These are phyloP conservation scores for Komagataella pastoris DNA, from an alignment of 805 yeast genomes.

Conservation along the genomic window DNA sequence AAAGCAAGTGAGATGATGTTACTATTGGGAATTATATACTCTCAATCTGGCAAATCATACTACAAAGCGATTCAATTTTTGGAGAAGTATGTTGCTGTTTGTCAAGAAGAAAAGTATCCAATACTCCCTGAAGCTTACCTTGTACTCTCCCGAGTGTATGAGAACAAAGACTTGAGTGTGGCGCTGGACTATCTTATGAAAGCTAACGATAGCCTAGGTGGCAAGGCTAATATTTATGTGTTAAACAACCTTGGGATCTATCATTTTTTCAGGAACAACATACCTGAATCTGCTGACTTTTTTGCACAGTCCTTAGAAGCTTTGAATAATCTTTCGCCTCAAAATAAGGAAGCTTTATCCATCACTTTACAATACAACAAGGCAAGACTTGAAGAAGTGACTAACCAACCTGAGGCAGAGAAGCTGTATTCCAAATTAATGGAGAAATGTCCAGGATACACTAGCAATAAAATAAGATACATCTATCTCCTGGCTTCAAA, in stretches of 20 bases:
- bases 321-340: slow-evolving; percentile 7
- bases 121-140: slow-evolving; percentile 52
- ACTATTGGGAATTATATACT: slow-evolving; percentile 63
- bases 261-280: slow-evolving; percentile 39
- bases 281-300: slow-evolving; percentile 27
- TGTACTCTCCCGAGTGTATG: slow-evolving; percentile 58
- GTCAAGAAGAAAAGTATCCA: slow-evolving; percentile 44
- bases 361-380: slow-evolving; percentile 53
- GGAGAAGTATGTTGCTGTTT: slow-evolving; percentile 57
- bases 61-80: slow-evolving; percentile 49
- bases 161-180: slow-evolving; percentile 48
- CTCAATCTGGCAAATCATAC: slow-evolving; percentile 22
- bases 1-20: slow-evolving; percentile 64
- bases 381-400: slow-evolving; percentile 43
- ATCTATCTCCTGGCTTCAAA: slow-evolving; percentile 46
- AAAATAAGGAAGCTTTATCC: slow-evolving; percentile 12
- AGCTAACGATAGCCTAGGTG: slow-evolving; percentile 25
- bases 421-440: slow-evolving; percentile 43
- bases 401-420: slow-evolving; percentile 15
- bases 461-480: slow-evolving; percentile 63
- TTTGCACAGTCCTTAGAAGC: slow-evolving; percentile 32
- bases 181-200: slow-evolving; percentile 43
- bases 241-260: slow-evolving; percentile 80
- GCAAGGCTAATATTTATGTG: slow-evolving; percentile 25
- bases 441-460: slow-evolving; percentile 49